Base-by-base conservation (phyloP, 2,329 filamentous ascomycete genomes). In the Rugonectria rugulosa region DNA sequence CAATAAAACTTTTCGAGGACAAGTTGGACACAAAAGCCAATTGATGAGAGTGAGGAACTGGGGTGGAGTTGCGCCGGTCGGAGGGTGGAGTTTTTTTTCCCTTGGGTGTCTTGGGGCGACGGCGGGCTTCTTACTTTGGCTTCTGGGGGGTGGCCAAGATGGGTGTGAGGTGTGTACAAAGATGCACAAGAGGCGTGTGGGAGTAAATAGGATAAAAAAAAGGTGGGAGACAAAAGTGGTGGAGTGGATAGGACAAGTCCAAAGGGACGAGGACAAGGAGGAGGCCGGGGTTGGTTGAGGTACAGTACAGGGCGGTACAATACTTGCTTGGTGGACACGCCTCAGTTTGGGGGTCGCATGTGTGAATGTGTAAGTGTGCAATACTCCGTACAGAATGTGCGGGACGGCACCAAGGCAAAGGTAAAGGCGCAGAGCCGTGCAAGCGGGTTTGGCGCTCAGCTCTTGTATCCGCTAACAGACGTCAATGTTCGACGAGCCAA, bases 361-460 rank as follows among this genome's bases (percentile, higher is more conserved):
- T 27, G 21, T 29, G 26, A 42, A 34, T 37, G 45, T 41, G 54
- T 52, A 45, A 54, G 44, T 41, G 44, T 43, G 46, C 32, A 47
- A 42, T 40, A 31, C 19, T 38, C 37, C 17, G 23, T 12, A 48
- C 27, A 32, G 17, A 44, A 26, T 26, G 53, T 41, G 45, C 46
- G 44, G 47, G 53, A 47, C 47, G 48, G 45, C 26, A 40, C 55
- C 44, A 49, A 40, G 24, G 40, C 38, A 27, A 48, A 32, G 36
- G 23, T 11, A 49, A 29, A 51, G 38, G n/a, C n/a, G n/a, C n/a
- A 43, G 27, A 45, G 53, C 38, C 46, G 53, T 62, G 59, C 65
- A 70, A 68, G 67, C 67, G 68, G 68, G 63, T 69, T 70, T 68
- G 68, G 66, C 68, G 68, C 68, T 70, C 67, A 70, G 64, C 68